Conservation (phyloP, 2,329 filamentous ascomycete species). For the Eutypella sp. region DNA sequence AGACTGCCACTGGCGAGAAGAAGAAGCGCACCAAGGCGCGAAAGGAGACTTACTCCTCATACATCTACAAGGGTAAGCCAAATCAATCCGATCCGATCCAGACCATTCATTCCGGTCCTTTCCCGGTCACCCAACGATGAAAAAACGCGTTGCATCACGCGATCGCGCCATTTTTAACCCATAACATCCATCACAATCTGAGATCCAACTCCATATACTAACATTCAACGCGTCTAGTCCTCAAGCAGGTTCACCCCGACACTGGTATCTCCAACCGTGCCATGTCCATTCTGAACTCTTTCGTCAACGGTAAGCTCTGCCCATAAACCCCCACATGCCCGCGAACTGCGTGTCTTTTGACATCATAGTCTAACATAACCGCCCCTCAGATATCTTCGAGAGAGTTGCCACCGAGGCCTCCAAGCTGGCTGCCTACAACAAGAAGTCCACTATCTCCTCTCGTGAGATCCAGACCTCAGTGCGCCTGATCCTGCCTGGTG, state of each 20-base stretch:
- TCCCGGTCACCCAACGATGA: too few relatives aligned
- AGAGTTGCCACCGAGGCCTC: slow-evolving; percentile 97
- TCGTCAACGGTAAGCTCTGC: slow-evolving; percentile 85
- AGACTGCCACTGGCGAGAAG: slow-evolving; percentile 96
- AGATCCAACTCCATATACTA: slow-evolving; percentile 17
- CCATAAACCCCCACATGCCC: too few relatives aligned
- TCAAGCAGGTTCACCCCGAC: slow-evolving; percentile 99
- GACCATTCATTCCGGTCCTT: slow-evolving; percentile 7
- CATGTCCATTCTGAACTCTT: slow-evolving; percentile 99
- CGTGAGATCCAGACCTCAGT: slow-evolving; percentile 99
- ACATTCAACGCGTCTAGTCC: slow-evolving; percentile 57
- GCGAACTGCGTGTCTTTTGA: neutral
- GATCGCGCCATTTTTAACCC: neutral
- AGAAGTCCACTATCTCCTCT: slow-evolving; percentile 99
- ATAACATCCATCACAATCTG: neutral
- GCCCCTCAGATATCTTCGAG: slow-evolving; percentile 90
- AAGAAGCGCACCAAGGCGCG: slow-evolving; percentile 99
- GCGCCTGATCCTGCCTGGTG: slow-evolving; percentile 93
- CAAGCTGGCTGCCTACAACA: slow-evolving; percentile 99
- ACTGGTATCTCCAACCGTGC: slow-evolving; percentile 99
- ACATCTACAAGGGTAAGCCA: slow-evolving; percentile 97
- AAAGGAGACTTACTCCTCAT: slow-evolving; percentile 99
- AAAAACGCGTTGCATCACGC: too few relatives aligned
- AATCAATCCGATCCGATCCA: neutral
- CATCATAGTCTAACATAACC: slow-evolving; percentile 16